Conservation (phyloP, 495 filamentous ascomycete species). For the Aspergillus leporis region DNA sequence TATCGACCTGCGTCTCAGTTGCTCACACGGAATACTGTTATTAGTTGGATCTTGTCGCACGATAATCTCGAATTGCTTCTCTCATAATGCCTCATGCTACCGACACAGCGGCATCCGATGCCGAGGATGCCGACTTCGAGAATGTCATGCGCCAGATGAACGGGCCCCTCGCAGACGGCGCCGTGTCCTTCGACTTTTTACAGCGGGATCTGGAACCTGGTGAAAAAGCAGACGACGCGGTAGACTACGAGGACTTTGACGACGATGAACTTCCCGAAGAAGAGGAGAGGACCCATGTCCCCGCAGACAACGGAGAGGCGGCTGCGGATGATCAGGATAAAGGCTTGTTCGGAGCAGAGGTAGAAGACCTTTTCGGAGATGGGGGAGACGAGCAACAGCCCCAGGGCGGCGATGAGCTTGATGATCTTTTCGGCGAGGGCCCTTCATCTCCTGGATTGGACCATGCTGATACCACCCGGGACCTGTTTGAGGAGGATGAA, state of each 20-base stretch:
- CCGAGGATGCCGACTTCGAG: conserved; percentile 49
- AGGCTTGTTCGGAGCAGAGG: conserved; percentile 33
- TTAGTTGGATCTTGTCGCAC: neutral
- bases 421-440: conserved; percentile 57
- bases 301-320: conserved; percentile 8
- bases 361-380: conserved; percentile 56
- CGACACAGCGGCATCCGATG: conserved; percentile 25
- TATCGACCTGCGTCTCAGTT: neutral
- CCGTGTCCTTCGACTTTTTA: conserved; percentile 45
- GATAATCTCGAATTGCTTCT: neutral
- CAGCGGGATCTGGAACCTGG: conserved; percentile 55
- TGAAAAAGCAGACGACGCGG: conserved; percentile 77
- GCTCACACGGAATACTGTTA: neutral
- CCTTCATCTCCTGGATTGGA: conserved; percentile 40
- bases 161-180: conserved; percentile 34
- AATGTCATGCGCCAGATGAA: conserved; percentile 53
- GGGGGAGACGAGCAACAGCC: conserved; percentile 31
- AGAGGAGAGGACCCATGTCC: conserved; percentile 42
- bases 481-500: conserved; percentile 40
- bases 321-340: conserved; percentile 17
- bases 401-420: conserved; percentile 39
- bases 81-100: conserved; percentile 53
- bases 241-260: conserved; percentile 86
- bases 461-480: conserved; percentile 41
- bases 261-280: conserved; percentile 73